Evolutionary conservation across 1,139 yeast species (phyloP).

Genomic region (Kodamaea alishanica): DNA sequence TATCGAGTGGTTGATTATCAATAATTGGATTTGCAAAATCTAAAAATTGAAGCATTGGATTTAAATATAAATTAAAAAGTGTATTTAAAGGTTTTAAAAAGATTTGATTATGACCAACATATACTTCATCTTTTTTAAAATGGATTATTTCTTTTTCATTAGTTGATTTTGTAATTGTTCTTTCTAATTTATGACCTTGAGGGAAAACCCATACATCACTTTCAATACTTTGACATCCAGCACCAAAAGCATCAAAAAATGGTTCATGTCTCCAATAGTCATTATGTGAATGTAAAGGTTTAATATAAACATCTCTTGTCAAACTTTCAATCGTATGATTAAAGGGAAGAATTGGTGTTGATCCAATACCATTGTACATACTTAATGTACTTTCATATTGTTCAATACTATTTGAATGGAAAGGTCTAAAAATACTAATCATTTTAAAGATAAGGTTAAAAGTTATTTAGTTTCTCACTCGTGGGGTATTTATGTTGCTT

Average conservation of each 20-base stretch:
- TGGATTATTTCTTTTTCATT: conserved; percentile 13
- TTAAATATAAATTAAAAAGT: conserved; percentile 49
- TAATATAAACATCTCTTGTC: conserved; percentile 48
- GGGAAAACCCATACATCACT: conserved; percentile 66
- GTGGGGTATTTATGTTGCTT: too few species aligned
- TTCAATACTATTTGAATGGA: background rate
- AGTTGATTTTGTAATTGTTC: conserved; percentile 23
- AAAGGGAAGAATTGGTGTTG: conserved; percentile 15
- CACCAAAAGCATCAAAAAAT: conserved; percentile 55
- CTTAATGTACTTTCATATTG: conserved; percentile 1
- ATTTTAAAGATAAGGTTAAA: conserved; percentile 6
- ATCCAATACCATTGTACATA: conserved; percentile 10
- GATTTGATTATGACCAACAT: conserved; percentile 62
- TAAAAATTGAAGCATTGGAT: conserved; percentile 48
- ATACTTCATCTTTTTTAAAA: conserved; percentile 40
- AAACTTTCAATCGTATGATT: conserved; percentile 28
- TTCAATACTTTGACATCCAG: conserved; percentile 63
- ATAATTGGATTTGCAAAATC: conserved; percentile 39
- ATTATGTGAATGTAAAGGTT: conserved; percentile 67
- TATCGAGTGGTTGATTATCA: conserved; percentile 7
- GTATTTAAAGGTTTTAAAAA: conserved; percentile 45
- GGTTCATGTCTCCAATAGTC: conserved; percentile 71
- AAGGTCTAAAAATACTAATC: conserved; percentile 14
- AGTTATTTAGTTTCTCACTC: background rate
- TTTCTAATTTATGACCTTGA: conserved; percentile 21